These are phyloP conservation scores for Rutidosis leptorrhynchoides DNA, from an alignment of 129 eudicot genomes.

Conservation along the genomic window DNA sequence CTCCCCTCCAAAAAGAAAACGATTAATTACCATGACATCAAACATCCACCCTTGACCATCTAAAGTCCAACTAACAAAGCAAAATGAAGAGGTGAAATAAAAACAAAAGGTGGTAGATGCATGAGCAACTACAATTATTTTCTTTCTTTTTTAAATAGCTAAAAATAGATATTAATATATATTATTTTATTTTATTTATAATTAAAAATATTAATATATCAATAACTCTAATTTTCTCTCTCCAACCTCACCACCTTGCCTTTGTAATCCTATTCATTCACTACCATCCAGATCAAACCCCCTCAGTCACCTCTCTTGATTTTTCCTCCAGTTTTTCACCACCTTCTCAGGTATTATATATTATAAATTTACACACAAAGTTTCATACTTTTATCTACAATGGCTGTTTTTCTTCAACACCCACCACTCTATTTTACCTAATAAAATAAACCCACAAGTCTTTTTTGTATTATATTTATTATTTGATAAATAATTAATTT, in stretches of 20 bases:
- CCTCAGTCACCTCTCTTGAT: conserved; percentile 20
- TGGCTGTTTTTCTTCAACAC: conserved; percentile 17
- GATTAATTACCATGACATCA: conserved; percentile 6
- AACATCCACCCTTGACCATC: conserved; percentile 35
- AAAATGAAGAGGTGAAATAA: conserved; percentile 35
- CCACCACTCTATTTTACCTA: conserved; percentile 17
- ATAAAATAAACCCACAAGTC: conserved; percentile 21
- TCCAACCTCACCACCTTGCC: conserved; percentile 52
- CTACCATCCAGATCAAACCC: conserved; percentile 39
- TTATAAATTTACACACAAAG: neutral
- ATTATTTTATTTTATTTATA: neutral
- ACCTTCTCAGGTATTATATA: conserved; percentile 37
- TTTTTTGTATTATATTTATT: neutral
- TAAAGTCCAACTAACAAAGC: conserved; percentile 25
- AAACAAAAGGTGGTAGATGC: conserved; percentile 49
- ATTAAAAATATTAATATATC: conserved; percentile 32
- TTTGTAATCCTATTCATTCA: conserved; percentile 39
- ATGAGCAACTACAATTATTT: conserved; percentile 32
- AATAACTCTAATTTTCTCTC: conserved; percentile 37
- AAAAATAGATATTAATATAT: neutral
- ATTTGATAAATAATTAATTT: neutral
- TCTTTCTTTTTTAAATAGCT: conserved; percentile 14
- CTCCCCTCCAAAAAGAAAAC: too few species aligned
- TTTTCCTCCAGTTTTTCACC: conserved; percentile 27
- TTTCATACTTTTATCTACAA: conserved; percentile 19